A percentile compares a stretch with the other conserved stretches of the same genome.
These are phyloP conservation scores for Macrocystidia cucumis DNA, from an alignment of 1,284 basidiomycete species.

Conservation along the genomic window DNA sequence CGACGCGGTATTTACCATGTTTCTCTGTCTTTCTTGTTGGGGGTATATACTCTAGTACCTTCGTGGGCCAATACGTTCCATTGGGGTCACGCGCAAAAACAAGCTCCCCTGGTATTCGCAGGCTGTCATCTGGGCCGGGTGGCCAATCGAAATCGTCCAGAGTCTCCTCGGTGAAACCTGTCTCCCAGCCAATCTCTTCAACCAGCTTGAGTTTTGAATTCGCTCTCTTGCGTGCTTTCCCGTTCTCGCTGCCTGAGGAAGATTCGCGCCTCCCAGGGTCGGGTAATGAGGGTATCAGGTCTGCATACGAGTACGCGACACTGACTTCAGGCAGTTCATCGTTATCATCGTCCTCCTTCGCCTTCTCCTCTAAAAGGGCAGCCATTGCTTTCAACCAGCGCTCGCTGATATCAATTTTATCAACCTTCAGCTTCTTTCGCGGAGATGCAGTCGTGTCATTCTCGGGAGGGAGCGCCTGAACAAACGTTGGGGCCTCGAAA, in stretches of 20 bases:
- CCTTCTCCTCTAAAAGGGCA: constrained; percentile 22
- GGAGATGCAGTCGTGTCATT: constrained; percentile 22
- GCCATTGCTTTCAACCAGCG: constrained; percentile 34
- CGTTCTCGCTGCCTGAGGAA: constrained; percentile 2
- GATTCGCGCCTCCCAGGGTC: constrained; percentile 10
- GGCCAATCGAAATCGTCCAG: constrained; percentile 28
- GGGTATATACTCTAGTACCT: constrained; percentile 45
- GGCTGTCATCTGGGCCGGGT: constrained; percentile 30
- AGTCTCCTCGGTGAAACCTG: constrained; percentile 6
- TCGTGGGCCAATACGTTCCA: constrained; percentile 57
- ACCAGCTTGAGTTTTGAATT: constrained; percentile 20
- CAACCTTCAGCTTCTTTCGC: constrained; percentile 32
- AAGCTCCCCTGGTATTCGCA: constrained; percentile 59
- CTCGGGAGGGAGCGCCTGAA: constrained; percentile 16
- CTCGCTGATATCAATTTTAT: constrained; percentile 18
- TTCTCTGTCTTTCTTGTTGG: constrained; percentile 26
- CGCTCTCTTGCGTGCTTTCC: constrained; percentile 3
- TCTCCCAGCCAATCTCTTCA: constrained; percentile 9
- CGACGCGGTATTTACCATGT: constrained; percentile 35
- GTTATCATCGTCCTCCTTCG: constrained; percentile 23
- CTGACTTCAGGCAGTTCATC: constrained; percentile 35
- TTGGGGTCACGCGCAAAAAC: constrained; percentile 42
- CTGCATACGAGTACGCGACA: too few species aligned
- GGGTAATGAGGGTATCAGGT: constrained; percentile 15
- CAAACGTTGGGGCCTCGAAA: constrained; percentile 22